Base-by-base conservation (phyloP, 768 basidiomycete genomes). In the Pleurotus citrinopileatus region DNA sequence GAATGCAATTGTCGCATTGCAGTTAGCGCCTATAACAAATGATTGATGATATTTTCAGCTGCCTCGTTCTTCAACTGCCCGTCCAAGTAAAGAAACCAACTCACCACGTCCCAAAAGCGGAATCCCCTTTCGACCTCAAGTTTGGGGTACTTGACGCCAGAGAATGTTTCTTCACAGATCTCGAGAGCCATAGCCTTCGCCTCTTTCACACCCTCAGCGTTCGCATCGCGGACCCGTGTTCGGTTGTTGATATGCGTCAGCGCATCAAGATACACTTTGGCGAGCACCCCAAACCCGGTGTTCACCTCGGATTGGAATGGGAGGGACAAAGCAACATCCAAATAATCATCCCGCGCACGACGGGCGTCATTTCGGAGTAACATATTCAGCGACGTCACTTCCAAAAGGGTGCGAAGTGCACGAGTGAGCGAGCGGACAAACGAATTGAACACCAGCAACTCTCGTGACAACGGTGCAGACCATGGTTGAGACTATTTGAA, bases 271-370 rank as follows among this genome's bases (percentile, higher is more conserved):
- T 97, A 96, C 29, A 95, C 94, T 77, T 98, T 99, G 13, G 91
- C 94, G 19, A 99, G 80, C 59, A 99, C 91, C 3, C 97, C 97
- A 70, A 98, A 98, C 17, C 95, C 97, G 0, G 97, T 98, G 77
- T 97, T 97, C 62, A 94, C 93, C 65, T 98, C 97, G 53, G 82
- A 79, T 67, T 97, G 95, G 82, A 98, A 97, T 7, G 95, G 94
- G 28, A 98, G 77, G 42, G 91, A 93, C 28, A 97, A 79, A 58
- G 92, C 84, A 57, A 98, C 87, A 67, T 98, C 97, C 61, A 97
- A 74, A 59, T 93, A 75, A 66, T 98, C 97, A 58, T 98, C 95
- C 61, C 96, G 82, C 40, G 83, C 81, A 45, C 91, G 80, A 27
- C 87, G 84, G 28, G 93, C 94, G 64, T 98, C 95, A 26, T 82